Conservation (phyloP, 176 grass and related monocot genomes). For the Pharus latifolius region DNA sequence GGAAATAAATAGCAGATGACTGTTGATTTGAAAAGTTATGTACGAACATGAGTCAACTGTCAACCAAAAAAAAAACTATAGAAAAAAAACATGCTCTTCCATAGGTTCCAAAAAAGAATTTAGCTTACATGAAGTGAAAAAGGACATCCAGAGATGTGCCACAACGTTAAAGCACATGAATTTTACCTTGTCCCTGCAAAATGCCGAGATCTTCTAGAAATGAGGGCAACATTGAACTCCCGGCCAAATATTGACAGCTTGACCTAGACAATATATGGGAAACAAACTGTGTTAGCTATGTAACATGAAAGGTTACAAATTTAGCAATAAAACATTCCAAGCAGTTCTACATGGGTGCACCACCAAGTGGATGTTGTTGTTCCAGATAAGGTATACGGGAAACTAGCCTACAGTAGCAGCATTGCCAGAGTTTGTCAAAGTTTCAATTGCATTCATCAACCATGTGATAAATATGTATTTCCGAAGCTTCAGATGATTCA, state of each 20-base stretch:
- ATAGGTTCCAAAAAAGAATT: background rate
- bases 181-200: constrained; percentile 91
- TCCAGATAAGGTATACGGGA: background rate
- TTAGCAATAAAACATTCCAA: background rate
- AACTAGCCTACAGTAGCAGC: background rate
- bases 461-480: background rate
- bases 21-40: background rate
- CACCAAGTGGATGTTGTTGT: background rate
- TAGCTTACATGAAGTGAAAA: background rate
- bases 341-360: background rate
- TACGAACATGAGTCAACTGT: background rate
- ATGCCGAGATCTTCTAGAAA: constrained; percentile 94
- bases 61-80: background rate
- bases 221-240: constrained; percentile 61
- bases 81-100: no score
- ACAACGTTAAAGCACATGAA: constrained; percentile 11
- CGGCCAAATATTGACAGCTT: constrained; percentile 85
- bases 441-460: background rate
- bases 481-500: background rate
- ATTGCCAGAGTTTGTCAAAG: no score
- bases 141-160: background rate
- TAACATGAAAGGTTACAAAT: constrained; percentile 3
- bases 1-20: constrained; percentile 2
- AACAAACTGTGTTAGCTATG: background rate
- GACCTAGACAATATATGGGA: constrained; percentile 35